Conservation (phyloP, 164 flowering plant species). For the Liquidambar formosana region DNA sequence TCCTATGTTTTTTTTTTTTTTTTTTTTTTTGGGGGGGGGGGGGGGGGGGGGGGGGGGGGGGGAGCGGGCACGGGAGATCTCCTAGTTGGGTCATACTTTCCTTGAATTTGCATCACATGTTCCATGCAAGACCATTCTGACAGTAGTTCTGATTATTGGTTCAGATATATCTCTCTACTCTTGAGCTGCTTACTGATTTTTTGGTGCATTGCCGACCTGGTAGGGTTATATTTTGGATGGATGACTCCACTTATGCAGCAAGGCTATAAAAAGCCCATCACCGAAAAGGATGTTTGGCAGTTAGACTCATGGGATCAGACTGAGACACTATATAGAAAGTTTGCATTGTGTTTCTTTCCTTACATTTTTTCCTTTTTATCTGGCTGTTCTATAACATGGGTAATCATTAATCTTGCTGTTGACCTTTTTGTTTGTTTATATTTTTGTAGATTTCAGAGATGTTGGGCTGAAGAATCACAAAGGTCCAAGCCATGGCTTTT, state of each 20-base stretch:
- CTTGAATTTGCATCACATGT: no score
- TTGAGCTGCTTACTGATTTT: neutral
- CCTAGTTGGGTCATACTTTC: no score
- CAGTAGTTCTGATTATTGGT: neutral
- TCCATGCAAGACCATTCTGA: neutral
- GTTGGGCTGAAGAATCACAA: slow-evolving; percentile 60
- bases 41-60: no score
- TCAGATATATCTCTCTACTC: neutral
- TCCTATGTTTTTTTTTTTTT: no score
- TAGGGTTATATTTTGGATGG: slow-evolving; percentile 64
- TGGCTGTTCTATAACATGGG: neutral
- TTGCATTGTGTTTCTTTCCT: slow-evolving; percentile 15
- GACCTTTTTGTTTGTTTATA: no score
- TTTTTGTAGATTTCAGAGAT: slow-evolving; percentile 65
- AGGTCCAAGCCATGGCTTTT: slow-evolving; percentile 68
- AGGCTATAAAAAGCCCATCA: slow-evolving; percentile 66
- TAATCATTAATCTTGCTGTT: neutral
- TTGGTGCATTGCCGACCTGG: slow-evolving; percentile 10
- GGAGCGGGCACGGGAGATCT: no score
- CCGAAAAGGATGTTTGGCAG: slow-evolving; percentile 81
- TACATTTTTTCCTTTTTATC: neutral
- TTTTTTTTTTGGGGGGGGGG: no score
- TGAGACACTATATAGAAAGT: slow-evolving; percentile 62
- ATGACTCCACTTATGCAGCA: slow-evolving; percentile 68
- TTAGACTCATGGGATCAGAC: slow-evolving; percentile 78